Conservation (phyloP, 345 rosid species). For the Ceriops tagal region DNA sequence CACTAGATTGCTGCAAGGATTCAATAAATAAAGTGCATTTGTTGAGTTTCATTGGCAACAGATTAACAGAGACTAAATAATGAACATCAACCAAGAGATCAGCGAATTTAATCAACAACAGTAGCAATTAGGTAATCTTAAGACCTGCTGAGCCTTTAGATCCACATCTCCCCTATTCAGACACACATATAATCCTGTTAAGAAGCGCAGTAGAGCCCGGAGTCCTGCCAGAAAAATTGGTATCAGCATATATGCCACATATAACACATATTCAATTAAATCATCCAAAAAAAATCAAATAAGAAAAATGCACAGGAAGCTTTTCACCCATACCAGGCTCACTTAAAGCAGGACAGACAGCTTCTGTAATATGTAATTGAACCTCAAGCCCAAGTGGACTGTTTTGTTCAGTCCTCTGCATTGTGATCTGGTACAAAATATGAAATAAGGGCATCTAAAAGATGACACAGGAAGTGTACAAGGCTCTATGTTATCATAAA, state of each 20-base stretch:
- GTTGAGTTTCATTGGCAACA: constrained; percentile 7
- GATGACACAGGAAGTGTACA: background rate
- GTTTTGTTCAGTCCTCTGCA: constrained; percentile 91
- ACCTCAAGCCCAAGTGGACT: constrained; percentile 97
- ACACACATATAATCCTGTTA: constrained; percentile 87
- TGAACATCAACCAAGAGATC: background rate
- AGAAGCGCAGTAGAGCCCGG: constrained; percentile 94
- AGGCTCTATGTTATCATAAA: constrained; percentile 6
- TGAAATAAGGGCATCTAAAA: constrained; percentile 18
- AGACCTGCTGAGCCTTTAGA: constrained; percentile 81
- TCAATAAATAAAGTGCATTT: constrained; percentile 21
- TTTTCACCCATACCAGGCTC: constrained; percentile 68
- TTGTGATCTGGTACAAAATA: constrained; percentile 63
- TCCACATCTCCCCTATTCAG: constrained; percentile 95
- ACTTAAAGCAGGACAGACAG: constrained; percentile 96
- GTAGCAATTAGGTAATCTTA: constrained; percentile 1
- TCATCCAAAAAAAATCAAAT: background rate
- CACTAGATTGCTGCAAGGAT: constrained; percentile 58
- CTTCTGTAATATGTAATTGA: constrained; percentile 89
- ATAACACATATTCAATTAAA: background rate
- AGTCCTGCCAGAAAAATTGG: constrained; percentile 53
- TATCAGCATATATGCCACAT: constrained; percentile 11
- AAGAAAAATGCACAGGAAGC: background rate
- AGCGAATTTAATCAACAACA: background rate
- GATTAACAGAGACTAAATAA: constrained; percentile 8